phyloP scores from a whole-genome alignment of 225 moss, liverwort and hornwort genomes.

The Climacium dendroides region DNA sequence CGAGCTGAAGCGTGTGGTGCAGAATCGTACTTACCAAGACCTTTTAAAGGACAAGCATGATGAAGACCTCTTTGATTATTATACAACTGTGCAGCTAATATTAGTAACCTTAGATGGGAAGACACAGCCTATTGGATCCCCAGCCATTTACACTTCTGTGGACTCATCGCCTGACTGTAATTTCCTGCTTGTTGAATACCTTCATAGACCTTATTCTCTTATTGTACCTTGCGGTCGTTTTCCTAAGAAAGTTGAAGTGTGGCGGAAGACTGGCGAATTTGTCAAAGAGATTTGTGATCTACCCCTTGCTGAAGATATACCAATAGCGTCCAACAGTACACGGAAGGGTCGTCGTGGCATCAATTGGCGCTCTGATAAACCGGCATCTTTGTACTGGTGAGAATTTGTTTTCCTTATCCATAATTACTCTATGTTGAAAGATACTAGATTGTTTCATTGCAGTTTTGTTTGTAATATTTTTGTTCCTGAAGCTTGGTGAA shows the following conservation, averaged over 20 bases:
- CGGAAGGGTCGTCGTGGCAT: constrained; percentile 74
- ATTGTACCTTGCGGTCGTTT: constrained; percentile 90
- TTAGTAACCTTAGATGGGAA: constrained; percentile 55
- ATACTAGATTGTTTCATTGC: background rate
- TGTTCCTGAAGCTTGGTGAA: background rate
- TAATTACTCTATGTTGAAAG: background rate
- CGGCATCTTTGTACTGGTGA: constrained; percentile 74
- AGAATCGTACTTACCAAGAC: constrained; percentile 94
- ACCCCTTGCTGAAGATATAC: constrained; percentile 90
- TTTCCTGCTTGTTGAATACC: constrained; percentile 60
- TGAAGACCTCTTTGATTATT: constrained; percentile 87
- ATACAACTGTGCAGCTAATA: constrained; percentile 56
- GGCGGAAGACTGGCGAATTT: constrained; percentile 75
- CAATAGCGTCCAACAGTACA: constrained; percentile 78
- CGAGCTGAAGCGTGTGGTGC: constrained; percentile 66
- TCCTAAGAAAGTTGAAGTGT: constrained; percentile 68
- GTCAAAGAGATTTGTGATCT: constrained; percentile 85
- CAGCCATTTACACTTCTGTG: constrained; percentile 71
- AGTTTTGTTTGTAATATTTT: background rate
- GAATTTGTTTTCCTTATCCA: background rate
- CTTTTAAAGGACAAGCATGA: constrained; percentile 89
- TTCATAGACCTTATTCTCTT: constrained; percentile 78
- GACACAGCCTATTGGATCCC: constrained; percentile 41
- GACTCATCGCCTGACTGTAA: constrained; percentile 76
- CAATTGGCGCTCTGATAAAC: constrained; percentile 87